These are phyloP conservation scores for Coprinellus micaceus DNA, from an alignment of 768 basidiomycete species.

Conservation along the genomic window DNA sequence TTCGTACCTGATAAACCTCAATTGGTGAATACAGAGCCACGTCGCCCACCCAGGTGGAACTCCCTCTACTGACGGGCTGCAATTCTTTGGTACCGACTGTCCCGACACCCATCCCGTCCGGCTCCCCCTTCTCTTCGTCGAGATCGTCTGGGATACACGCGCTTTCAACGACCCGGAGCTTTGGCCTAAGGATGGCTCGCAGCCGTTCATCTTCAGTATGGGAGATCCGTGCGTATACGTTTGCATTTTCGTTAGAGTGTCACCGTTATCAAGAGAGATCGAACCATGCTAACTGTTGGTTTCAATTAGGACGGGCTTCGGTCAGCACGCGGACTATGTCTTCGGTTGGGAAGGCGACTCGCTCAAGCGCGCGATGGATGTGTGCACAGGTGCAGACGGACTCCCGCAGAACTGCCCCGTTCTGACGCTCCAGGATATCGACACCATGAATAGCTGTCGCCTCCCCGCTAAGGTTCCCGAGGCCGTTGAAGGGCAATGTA, in stretches of 20 bases:
- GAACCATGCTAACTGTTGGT: neutral
- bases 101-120: slow-evolving; percentile 7
- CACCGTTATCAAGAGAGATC: neutral
- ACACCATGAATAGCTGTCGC: slow-evolving; percentile 4
- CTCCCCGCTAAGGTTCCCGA: neutral
- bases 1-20: too few relatives aligned
- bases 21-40: too few relatives aligned
- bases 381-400: too few relatives aligned
- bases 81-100: slow-evolving; percentile 1
- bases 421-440: neutral
- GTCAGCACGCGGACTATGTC: slow-evolving; percentile 2
- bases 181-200: slow-evolving; percentile 3
- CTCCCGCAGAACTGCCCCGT: neutral
- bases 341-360: slow-evolving; percentile 6
- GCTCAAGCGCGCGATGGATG: neutral
- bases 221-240: slow-evolving; percentile 10
- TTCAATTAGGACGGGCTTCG: neutral
- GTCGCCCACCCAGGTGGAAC: neutral
- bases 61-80: neutral
- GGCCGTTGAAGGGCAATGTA: neutral
- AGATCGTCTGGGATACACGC: slow-evolving; percentile 7
- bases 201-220: slow-evolving; percentile 12
- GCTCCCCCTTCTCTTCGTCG: slow-evolving; percentile 6
- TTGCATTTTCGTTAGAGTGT: too few relatives aligned
- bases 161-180: slow-evolving; percentile 5